Percentiles rank a stretch among this genome's conserved stretches.
Evolutionary conservation across 2,329 filamentous ascomycete genomes (phyloP).

Genomic region (Pseudogymnoascus sp.): DNA sequence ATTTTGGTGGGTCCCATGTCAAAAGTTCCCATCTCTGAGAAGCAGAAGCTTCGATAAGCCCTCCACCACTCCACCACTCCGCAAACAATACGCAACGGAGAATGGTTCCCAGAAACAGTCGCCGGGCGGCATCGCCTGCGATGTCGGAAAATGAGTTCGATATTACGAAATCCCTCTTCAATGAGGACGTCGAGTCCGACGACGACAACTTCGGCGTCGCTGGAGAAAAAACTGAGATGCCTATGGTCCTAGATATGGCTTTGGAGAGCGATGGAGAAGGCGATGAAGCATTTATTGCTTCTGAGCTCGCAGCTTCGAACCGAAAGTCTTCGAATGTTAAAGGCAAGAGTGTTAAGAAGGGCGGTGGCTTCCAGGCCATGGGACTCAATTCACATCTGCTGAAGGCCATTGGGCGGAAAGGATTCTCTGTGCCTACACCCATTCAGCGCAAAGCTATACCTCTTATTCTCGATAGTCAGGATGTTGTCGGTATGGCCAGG

Average conservation of each 20-base stretch:
- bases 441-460: constrained; percentile 97
- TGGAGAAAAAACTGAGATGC: constrained; percentile 25
- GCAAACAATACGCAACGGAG: constrained; percentile 7
- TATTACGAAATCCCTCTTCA: constrained; percentile 70
- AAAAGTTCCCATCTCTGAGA: constrained; percentile 9
- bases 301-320: constrained; percentile 78
- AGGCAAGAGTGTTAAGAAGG: constrained; percentile 82
- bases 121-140: constrained; percentile 68
- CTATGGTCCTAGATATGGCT: constrained; percentile 45
- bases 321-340: constrained; percentile 75
- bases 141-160: constrained; percentile 86
- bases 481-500: constrained; percentile 97
- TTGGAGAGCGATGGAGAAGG: constrained; percentile 51
- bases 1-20: constrained; percentile 10
- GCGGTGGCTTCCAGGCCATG: constrained; percentile 95
- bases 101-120: constrained; percentile 23
- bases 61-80: constrained; percentile 10
- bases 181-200: constrained; percentile 45
- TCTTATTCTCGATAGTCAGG: constrained; percentile 76
- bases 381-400: constrained; percentile 74
- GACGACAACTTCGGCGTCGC: constrained; percentile 32
- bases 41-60: constrained; percentile 6
- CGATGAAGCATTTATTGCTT: constrained; percentile 86
- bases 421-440: constrained; percentile 90
- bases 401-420: constrained; percentile 86